phyloP scores from a whole-genome alignment of 805 yeast genomes.

The Candida montana region DNA sequence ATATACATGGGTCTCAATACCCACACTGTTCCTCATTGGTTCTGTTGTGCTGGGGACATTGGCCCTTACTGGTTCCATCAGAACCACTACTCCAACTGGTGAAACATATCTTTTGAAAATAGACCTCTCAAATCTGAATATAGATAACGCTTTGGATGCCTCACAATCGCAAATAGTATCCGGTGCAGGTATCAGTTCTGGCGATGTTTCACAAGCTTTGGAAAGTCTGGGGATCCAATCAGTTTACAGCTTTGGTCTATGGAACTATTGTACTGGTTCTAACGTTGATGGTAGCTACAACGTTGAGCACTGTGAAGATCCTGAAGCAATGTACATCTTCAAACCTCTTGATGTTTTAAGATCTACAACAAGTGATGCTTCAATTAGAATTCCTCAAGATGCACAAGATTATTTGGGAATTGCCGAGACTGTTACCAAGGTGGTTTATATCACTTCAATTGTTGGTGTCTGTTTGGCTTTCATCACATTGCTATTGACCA shows the following conservation, averaged over 20 bases:
- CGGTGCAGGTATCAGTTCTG: neutral
- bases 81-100: constrained; percentile 36
- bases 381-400: constrained; percentile 44
- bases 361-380: constrained; percentile 20
- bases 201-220: constrained; percentile 1
- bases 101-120: constrained; percentile 45
- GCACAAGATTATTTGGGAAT: constrained; percentile 41
- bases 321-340: constrained; percentile 51
- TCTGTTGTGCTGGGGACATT: constrained; percentile 43
- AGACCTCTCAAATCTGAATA: constrained; percentile 30
- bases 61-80: constrained; percentile 48
- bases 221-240: constrained; percentile 33
- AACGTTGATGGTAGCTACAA: constrained; percentile 18
- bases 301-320: constrained; percentile 46
- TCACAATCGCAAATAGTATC: neutral
- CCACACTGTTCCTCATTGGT: constrained; percentile 31
- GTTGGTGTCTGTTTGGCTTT: constrained; percentile 42
- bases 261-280: constrained; percentile 57
- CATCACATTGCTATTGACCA: constrained; percentile 37
- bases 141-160: neutral
- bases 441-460: constrained; percentile 53
- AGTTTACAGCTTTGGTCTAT: constrained; percentile 50
- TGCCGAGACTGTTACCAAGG: constrained; percentile 44
- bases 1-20: constrained; percentile 22
- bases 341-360: constrained; percentile 40